A percentile compares a stretch with the other conserved stretches of the same genome.
phyloP scores from a whole-genome alignment of 2,329 filamentous ascomycete species.

The Ceratocystis alfenasii region DNA sequence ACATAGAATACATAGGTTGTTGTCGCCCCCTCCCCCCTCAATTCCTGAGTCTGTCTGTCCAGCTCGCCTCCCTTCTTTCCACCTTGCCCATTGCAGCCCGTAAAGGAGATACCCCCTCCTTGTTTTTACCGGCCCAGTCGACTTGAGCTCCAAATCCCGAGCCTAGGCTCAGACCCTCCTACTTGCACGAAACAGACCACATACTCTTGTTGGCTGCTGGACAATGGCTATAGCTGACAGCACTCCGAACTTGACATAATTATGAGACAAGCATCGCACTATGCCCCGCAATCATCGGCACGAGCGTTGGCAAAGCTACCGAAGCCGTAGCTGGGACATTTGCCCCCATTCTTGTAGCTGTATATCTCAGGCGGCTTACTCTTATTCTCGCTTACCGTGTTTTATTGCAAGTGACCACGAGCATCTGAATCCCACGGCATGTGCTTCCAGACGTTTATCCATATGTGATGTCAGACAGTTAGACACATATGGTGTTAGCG shows the following conservation, averaged over 20 bases:
- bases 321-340: conserved; percentile 2
- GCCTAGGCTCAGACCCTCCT: not conserved
- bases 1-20: not conserved
- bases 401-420: conserved; percentile 45
- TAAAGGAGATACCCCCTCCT: not conserved
- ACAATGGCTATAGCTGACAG: conserved; percentile 38
- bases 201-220: conserved; percentile 34
- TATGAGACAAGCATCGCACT: conserved; percentile 38
- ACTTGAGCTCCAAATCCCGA: not conserved
- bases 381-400: conserved; percentile 32
- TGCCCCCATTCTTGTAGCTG: conserved; percentile 30
- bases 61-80: too few relatives aligned
- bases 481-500: conserved; percentile 41
- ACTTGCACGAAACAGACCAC: conserved; percentile 32
- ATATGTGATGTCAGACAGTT: conserved; percentile 44
- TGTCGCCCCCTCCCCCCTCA: too few relatives aligned
- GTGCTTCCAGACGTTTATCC: conserved; percentile 55
- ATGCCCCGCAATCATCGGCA: conserved; percentile 41
- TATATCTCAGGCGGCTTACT: conserved; percentile 43
- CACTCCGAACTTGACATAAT: conserved; percentile 36
- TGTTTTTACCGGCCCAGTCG: not conserved
- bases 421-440: conserved; percentile 41
- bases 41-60: too few relatives aligned
- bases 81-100: not conserved
- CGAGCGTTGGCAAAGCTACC: conserved; percentile 35